Conservation (phyloP, 495 filamentous ascomycete species). For the Poronia punctata region DNA sequence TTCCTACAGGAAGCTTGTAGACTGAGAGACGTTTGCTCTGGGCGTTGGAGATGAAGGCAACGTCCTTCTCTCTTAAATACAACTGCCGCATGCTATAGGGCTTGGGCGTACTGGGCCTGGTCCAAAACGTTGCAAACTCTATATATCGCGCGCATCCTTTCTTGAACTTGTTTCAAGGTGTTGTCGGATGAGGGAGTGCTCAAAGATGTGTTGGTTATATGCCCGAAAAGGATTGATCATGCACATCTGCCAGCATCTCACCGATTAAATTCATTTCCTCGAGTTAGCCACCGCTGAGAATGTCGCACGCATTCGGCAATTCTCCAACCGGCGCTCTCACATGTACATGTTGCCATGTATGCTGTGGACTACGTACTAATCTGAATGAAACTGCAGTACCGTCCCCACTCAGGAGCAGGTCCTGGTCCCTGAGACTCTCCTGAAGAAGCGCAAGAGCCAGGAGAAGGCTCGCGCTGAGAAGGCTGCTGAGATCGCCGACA, state of each 20-base stretch:
- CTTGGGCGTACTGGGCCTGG: background rate
- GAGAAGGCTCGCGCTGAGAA: slow-evolving; percentile 93
- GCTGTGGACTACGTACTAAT: slow-evolving; percentile 63
- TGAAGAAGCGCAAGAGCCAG: slow-evolving; percentile 99
- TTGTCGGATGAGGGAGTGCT: slow-evolving; percentile 67
- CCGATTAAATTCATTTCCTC: slow-evolving; percentile 72
- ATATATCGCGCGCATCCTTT: slow-evolving; percentile 24
- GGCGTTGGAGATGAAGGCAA: slow-evolving; percentile 75
- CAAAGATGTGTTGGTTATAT: slow-evolving; percentile 3
- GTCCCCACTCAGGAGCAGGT: slow-evolving; percentile 87
- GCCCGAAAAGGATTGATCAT: too few relatives aligned
- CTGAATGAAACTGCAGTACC: slow-evolving; percentile 51
- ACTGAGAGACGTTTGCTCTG: slow-evolving; percentile 49
- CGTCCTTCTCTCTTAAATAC: slow-evolving; percentile 72
- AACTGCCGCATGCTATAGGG: slow-evolving; percentile 56
- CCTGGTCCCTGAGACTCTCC: slow-evolving; percentile 93
- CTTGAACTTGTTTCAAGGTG: slow-evolving; percentile 61
- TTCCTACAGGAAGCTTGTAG: slow-evolving; percentile 37
- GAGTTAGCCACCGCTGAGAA: slow-evolving; percentile 82
- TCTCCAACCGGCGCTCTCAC: slow-evolving; percentile 80
- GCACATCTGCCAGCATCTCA: slow-evolving; percentile 43
- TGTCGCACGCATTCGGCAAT: slow-evolving; percentile 79
- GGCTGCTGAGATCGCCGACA: slow-evolving; percentile 69
- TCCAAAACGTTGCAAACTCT: background rate
- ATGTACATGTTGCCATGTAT: slow-evolving; percentile 45